Evolutionary conservation across 805 yeast species (phyloP), one percentile per base, ranked within the genome.

Genomic region (Hanseniaspora clermontiae): DNA sequence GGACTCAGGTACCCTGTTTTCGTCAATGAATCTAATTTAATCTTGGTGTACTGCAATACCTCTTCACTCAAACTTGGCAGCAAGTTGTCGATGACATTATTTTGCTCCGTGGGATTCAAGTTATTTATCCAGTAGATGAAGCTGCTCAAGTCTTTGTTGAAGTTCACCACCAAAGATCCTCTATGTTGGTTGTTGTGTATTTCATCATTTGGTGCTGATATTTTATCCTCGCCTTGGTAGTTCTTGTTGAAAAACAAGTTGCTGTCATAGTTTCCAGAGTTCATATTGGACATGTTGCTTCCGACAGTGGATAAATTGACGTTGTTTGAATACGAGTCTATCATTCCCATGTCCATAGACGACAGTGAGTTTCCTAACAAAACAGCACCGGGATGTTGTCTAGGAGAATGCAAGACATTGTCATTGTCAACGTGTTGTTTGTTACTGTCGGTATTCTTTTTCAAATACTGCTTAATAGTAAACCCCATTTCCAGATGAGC

Each of bases 41-140:
- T 63, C 63, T 74, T 76, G 56, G 80, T 76, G 51, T 78, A 72
- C 38, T 73, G 68, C 59, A 79, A 65, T 15, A 77, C 74, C 60
- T 80, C 83, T 56, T 77, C 74, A 9, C 79, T 76, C 60, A 80
- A 66, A 58, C 71, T 70, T 49, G 74, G 69, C 58, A 81, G 70
- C 65, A 80, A 67, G 63, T 78, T 76, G 61, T 80, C 84, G 58
- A 79, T 72, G 66, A 79, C 76, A 51, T 77, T 69, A 57, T 76
- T 70, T 60, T 73, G 78, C 59, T 80, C 83, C 48, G 72, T 73
- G n/a, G 77, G 73, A 49, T 70, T 72, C 65, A 81, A 70, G 60
- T 70, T 71, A 53, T 73, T 73, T 59, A 78, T 69, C 82, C 82
- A 79, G 59, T 69, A 70, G 60, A 77, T 72, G 60, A 77, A 70